Conservation (phyloP, 768 basidiomycete species). For the Suillus ampliporus region DNA sequence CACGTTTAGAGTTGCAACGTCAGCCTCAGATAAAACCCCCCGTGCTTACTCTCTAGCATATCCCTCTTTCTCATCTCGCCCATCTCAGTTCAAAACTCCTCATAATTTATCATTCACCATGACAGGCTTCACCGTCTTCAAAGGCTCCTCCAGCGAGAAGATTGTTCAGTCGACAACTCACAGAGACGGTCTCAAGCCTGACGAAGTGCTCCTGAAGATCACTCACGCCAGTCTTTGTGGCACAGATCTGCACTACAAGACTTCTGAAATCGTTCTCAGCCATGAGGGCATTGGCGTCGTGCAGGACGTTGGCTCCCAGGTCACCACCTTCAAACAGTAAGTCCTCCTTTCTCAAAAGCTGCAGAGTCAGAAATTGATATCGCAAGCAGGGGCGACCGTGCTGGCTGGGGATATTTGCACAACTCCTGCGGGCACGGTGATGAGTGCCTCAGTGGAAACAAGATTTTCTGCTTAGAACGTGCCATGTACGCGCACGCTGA, state of each 20-base stretch:
- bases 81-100: background rate
- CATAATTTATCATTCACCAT: constrained; percentile 1
- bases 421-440: constrained; percentile 38
- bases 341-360: constrained; percentile 23
- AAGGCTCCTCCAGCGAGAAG: constrained; percentile 29
- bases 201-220: constrained; percentile 38
- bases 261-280: constrained; percentile 41
- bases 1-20: background rate
- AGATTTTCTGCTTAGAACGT: constrained; percentile 32
- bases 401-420: constrained; percentile 43
- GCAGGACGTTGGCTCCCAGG: constrained; percentile 35
- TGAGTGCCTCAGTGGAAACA: constrained; percentile 40
- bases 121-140: constrained; percentile 35
- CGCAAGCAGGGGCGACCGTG: constrained; percentile 36
- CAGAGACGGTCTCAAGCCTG: constrained; percentile 25
- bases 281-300: constrained; percentile 46
- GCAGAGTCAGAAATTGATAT: constrained; percentile 5
- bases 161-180: constrained; percentile 22
- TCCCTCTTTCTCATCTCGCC: background rate
- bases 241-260: constrained; percentile 32
- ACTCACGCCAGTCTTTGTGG: constrained; percentile 35
- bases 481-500: constrained; percentile 31
- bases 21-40: background rate
- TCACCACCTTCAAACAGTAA: constrained; percentile 40
- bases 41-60: background rate